Evolutionary conservation across 2,329 filamentous ascomycete genomes (phyloP), one percentile per base, ranked within the genome.

Genomic region (Fusarium sp.): DNA sequence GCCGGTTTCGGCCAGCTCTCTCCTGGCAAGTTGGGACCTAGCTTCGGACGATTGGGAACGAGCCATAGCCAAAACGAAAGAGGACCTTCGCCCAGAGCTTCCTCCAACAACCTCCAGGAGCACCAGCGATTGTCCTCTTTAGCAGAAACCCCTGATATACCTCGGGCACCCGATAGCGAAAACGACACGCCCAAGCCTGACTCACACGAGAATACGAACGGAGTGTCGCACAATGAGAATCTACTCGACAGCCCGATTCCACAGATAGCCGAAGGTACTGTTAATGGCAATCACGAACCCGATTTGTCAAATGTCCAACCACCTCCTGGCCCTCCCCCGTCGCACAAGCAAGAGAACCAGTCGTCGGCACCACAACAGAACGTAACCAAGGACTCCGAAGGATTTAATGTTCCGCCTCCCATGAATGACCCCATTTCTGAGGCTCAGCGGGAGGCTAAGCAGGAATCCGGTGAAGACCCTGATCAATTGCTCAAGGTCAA

Each of bases 401-500:
- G 92, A 8, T 96, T 90, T 75, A 91, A 86, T 6, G 86, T 95
- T n/a, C 92, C 91, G 0, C 84, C 88, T 0, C 82, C 87, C 2
- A 83, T 84, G 72, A 84, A 89, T 70, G 83, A 90, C 76, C 84
- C 89, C 4, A 91, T 95, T 60, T 91, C 92, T 0, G 88, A 91
- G 75, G 92, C 92, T 9, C 86, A 94, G 77, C 85, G 85, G 42
- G 92, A 94, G n/a, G 72, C 72, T 16, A 66, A 69, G 33, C 67
- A 59, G 75, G 84, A 84, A 54, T 80, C 79, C 10, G 82, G 80
- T 13, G 88, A 90, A 50, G 88, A 89, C 42, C 80, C 79, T 7
- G 88, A 90, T n/a, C 86, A 89, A 46, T 83, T 89, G 10, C 94
- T 94, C 81, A 95, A 92, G 78, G 85, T 97, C 53, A 93, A 89